Base-by-base conservation (phyloP, 2,329 filamentous ascomycete genomes). In the Aspergillus sp. region DNA sequence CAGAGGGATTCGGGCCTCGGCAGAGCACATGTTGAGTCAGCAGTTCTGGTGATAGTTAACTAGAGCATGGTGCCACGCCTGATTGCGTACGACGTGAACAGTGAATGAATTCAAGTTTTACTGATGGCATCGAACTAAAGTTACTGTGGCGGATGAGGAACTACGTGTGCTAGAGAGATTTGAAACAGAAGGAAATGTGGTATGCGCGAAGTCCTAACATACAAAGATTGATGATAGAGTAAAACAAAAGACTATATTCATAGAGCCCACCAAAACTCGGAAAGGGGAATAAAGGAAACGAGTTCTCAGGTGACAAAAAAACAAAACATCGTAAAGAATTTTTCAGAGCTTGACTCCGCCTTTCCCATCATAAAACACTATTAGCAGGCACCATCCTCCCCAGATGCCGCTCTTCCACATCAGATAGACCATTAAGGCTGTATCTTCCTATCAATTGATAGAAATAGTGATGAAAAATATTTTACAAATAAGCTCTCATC, bases 161-260 rank as follows among this genome's bases (percentile, higher is more conserved):
- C 19, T 19, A 19, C 19, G 19, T 19, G 4, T 19, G 19, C 2
- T 19, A 36, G 13, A 32, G 38, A 8, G 2, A 30, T 27, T 31
- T 49, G 52, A 54, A 56, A 53, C 52, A 46, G 54, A 57, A 51
- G 39, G 46, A 62, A 60, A 64, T 53, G 49, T 57, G 60, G 54
- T 60, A 62, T 66, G 62, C 56, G 62, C 59, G 60, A 58, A 59
- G 58, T 60, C 59, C 58, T 61, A 62, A 62, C 61, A 62, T 61
- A 61, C 62, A 61, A 45, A 50, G 50, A 53, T 55, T 54, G 47
- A 56, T 61, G 47, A 56, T 52, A 53, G 50, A 49, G 49, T 41
- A 56, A 59, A 57, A 59, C 50, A 55, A 57, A 60, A 54, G 56
- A 56, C 57, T 66, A 67, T 67, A 66, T 66, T 60, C 64, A 65